A percentile compares a stretch with the other conserved stretches of the same genome.
Evolutionary conservation across 257 asterid genomes (phyloP).

Genomic region (Petunia secreta): DNA sequence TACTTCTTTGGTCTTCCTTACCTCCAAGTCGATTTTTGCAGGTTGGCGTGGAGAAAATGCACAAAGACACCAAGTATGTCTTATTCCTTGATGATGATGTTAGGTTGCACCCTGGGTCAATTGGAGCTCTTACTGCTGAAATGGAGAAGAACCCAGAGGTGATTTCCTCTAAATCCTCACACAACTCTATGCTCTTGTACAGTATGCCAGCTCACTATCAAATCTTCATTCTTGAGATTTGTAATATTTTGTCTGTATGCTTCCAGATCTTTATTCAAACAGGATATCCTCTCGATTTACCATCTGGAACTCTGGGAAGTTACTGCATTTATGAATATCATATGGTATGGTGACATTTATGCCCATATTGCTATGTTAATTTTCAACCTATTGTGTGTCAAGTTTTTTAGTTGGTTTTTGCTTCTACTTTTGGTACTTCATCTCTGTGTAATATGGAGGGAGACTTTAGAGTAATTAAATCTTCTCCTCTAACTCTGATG

Average conservation of each 20-base stretch:
- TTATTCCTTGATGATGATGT: conserved; percentile 96
- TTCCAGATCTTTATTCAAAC: conserved; percentile 97
- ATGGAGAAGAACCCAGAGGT: conserved; percentile 97
- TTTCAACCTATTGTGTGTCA: not conserved
- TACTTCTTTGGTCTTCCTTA: conserved; percentile 10
- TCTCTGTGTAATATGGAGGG: not conserved
- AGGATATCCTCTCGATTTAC: conserved; percentile 99
- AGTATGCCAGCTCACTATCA: not conserved
- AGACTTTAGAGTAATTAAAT: conserved; percentile 16
- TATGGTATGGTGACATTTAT: conserved; percentile 66
- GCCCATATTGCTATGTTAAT: not conserved
- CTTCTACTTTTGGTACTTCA: conserved; percentile 7
- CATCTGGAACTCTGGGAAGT: conserved; percentile 99
- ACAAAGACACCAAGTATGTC: conserved; percentile 88
- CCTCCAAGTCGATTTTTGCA: conserved; percentile 36
- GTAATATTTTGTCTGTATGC: conserved; percentile 28
- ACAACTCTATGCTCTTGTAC: not conserved
- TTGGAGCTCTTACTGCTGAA: conserved; percentile 93
- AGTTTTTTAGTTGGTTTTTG: not conserved
- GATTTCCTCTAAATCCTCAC: conserved; percentile 13
- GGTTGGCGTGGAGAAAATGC: conserved; percentile 97
- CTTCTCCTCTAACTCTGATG: not conserved
- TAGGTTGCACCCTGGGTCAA: conserved; percentile 97
- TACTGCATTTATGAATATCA: conserved; percentile 99
- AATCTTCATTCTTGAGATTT: conserved; percentile 27